Percentiles rank a stretch among this genome's conserved stretches.
phyloP scores from a whole-genome alignment of 805 yeast genomes.

The Sungouiozyma ichnusensis region DNA sequence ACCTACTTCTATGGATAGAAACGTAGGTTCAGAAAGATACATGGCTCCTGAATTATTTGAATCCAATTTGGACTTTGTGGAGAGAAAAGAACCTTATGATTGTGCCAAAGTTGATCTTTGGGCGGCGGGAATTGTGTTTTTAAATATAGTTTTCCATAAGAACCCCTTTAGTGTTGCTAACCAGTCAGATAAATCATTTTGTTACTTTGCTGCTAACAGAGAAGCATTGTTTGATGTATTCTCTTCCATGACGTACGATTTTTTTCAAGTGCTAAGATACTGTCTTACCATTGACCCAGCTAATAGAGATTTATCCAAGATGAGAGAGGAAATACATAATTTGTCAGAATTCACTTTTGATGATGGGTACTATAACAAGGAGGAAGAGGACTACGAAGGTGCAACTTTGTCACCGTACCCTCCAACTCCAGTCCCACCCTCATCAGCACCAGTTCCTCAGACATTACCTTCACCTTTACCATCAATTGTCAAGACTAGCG shows the following conservation, averaged over 20 bases:
- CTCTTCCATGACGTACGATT: slow-evolving; percentile 77
- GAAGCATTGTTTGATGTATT: slow-evolving; percentile 88
- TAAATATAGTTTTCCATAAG: slow-evolving; percentile 79
- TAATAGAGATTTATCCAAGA: slow-evolving; percentile 56
- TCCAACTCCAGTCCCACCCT: slow-evolving; percentile 20
- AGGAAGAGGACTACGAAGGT: slow-evolving; percentile 21
- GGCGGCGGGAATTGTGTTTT: slow-evolving; percentile 77
- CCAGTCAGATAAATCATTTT: slow-evolving; percentile 68
- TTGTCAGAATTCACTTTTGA: slow-evolving; percentile 72
- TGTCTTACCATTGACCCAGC: slow-evolving; percentile 78
- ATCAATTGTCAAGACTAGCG: slow-evolving; percentile 4
- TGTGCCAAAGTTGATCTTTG: slow-evolving; percentile 80
- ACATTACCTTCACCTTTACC: slow-evolving; percentile 23
- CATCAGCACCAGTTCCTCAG: slow-evolving; percentile 21
- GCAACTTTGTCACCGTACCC: slow-evolving; percentile 3
- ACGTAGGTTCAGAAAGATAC: slow-evolving; percentile 81
- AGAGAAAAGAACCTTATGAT: slow-evolving; percentile 48
- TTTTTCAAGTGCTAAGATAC: slow-evolving; percentile 72
- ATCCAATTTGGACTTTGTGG: slow-evolving; percentile 27
- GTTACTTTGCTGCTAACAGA: slow-evolving; percentile 77
- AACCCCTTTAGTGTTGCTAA: slow-evolving; percentile 80
- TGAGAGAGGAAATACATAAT: slow-evolving; percentile 49
- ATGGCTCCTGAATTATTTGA: slow-evolving; percentile 94
- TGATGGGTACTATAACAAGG: slow-evolving; percentile 47
- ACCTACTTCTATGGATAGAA: slow-evolving; percentile 56